Evolutionary conservation across 805 yeast species (phyloP).

Genomic region (Myxozyma kluyveri): DNA sequence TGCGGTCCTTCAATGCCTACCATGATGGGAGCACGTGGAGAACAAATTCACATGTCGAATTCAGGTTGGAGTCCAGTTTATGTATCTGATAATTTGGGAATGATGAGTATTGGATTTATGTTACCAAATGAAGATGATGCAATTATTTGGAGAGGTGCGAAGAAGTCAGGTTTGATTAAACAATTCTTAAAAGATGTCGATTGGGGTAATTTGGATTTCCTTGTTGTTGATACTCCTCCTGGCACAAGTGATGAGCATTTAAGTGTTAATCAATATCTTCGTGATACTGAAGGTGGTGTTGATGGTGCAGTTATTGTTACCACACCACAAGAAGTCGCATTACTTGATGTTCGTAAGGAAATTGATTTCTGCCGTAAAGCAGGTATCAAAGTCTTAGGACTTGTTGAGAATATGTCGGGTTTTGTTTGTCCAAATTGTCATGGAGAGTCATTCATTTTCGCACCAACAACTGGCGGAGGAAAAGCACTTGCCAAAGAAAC

Average conservation of each 20-base stretch:
- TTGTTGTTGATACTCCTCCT: constrained; percentile 95
- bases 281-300: constrained; percentile 85
- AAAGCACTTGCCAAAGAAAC: constrained; percentile 75
- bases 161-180: constrained; percentile 87
- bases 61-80: constrained; percentile 97
- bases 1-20: constrained; percentile 97
- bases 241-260: constrained; percentile 98
- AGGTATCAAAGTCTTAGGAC: constrained; percentile 75
- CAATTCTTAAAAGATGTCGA: constrained; percentile 92
- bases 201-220: constrained; percentile 82
- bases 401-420: constrained; percentile 98
- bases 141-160: constrained; percentile 94
- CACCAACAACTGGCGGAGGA: constrained; percentile 98
- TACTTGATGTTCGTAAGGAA: constrained; percentile 92
- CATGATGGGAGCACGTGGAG: constrained; percentile 90
- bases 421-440: constrained; percentile 95
- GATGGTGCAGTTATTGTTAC: constrained; percentile 96
- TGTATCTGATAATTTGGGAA: constrained; percentile 88
- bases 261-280: constrained; percentile 80
- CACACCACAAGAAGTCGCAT: constrained; percentile 96
- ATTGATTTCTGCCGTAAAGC: constrained; percentile 94
- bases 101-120: constrained; percentile 88
- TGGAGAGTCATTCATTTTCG: constrained; percentile 84
- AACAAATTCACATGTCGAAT: constrained; percentile 80
- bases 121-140: constrained; percentile 18